These are phyloP conservation scores for Paecilomyces sp. DNA, from an alignment of 2,329 filamentous ascomycete genomes.

Conservation along the genomic window DNA sequence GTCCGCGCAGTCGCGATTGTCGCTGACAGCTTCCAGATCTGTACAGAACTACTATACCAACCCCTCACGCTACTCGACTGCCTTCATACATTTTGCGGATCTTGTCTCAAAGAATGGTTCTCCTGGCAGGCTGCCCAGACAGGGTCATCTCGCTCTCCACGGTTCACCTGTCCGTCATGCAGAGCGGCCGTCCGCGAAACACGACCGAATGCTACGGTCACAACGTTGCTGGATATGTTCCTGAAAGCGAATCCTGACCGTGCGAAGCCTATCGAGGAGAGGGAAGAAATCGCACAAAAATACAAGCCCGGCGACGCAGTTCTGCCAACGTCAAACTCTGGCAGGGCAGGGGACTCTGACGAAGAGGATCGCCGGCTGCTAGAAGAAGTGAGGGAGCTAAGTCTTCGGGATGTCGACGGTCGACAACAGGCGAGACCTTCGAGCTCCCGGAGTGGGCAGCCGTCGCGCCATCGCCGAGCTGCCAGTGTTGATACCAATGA, in stretches of 20 bases:
- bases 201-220: conserved; percentile 82
- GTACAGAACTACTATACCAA: conserved; percentile 88
- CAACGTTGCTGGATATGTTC: conserved; percentile 83
- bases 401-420: conserved; percentile 47
- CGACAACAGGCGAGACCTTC: conserved; percentile 19
- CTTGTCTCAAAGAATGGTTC: conserved; percentile 96
- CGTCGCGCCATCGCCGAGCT: conserved; percentile 18
- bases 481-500: conserved; percentile 32
- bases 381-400: conserved; percentile 65
- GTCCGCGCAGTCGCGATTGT: background rate
- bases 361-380: conserved; percentile 64
- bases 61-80: conserved; percentile 88
- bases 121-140: conserved; percentile 60
- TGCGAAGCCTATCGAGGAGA: conserved; percentile 63
- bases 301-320: conserved; percentile 81
- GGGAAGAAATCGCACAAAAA: conserved; percentile 63
- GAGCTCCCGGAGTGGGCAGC: conserved; percentile 14
- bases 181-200: conserved; percentile 80
- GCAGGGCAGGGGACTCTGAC: conserved; percentile 31
- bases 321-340: conserved; percentile 50
- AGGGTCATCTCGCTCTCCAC: conserved; percentile 31
- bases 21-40: conserved; percentile 58
- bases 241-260: conserved; percentile 71
- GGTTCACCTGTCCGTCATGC: conserved; percentile 88
- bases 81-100: conserved; percentile 91